Evolutionary conservation across 2,329 filamentous ascomycete genomes (phyloP).

Genomic region (Aspergillus caelatus): DNA sequence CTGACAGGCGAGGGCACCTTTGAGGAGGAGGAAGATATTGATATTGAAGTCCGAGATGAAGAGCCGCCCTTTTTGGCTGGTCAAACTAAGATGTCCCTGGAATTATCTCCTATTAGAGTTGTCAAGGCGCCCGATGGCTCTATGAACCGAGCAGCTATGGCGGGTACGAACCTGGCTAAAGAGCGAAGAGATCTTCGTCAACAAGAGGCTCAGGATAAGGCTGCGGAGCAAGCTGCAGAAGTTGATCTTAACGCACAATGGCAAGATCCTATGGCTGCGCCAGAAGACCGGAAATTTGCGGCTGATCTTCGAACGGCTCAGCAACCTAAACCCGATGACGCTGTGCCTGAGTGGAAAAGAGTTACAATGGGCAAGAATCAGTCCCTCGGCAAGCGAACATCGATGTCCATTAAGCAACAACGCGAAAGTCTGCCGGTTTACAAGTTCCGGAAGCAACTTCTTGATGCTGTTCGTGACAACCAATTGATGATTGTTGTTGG

Average conservation of each 20-base stretch:
- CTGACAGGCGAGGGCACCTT: conserved; percentile 83
- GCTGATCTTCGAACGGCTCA: conserved; percentile 76
- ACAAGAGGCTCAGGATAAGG: conserved; percentile 79
- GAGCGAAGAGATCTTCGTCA: conserved; percentile 87
- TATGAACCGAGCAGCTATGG: conserved; percentile 93
- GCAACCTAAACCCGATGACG: conserved; percentile 61
- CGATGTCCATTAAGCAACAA: conserved; percentile 92
- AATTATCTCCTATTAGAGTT: conserved; percentile 91
- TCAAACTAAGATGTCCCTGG: conserved; percentile 94
- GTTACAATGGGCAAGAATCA: conserved; percentile 78
- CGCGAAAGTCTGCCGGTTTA: conserved; percentile 86
- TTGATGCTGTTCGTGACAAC: conserved; percentile 83
- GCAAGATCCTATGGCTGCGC: conserved; percentile 93
- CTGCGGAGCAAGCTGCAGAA: conserved; percentile 72
- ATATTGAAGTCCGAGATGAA: conserved; percentile 95
- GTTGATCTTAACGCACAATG: conserved; percentile 88
- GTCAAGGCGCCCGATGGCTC: conserved; percentile 99
- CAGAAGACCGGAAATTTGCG: conserved; percentile 85
- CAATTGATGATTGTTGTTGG: conserved; percentile 95
- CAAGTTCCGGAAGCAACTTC: conserved; percentile 82
- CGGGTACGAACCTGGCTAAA: conserved; percentile 83
- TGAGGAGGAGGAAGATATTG: conserved; percentile 92
- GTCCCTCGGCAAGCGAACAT: conserved; percentile 81
- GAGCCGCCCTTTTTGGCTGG: conserved; percentile 94
- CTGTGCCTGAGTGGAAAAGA: conserved; percentile 90